Base-by-base conservation (phyloP, 306 rosid genomes). In the Echinosophora koreensis region DNA sequence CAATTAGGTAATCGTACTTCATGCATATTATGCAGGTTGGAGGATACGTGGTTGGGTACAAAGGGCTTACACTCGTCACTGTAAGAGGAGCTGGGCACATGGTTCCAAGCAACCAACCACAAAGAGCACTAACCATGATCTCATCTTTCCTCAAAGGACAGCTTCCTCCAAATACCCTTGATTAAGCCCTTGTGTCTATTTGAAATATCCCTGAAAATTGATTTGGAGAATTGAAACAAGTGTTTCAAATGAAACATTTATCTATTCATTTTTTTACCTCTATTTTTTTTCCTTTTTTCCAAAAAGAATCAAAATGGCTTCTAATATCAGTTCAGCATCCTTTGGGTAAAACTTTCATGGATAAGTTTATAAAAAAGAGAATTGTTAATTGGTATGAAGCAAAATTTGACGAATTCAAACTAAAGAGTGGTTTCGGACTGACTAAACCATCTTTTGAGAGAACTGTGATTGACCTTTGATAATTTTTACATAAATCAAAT, bases 21-120 rank as follows among this genome's bases (percentile, higher is more conserved):
- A 52, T 70, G 6, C 61, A 32, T 61, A 32, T 61, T 32, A 34
- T 71, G 75, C 79, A 90, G 92, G 85, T 90, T 68, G 95, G 95
- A 88, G 95, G 90, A 46, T 88, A 86, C 55, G 84, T 84, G 8
- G 67, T 80, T 56, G 88, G 83, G 77, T 90, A 90, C 84, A 74
- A 81, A 62, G 95, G 89, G 52, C 65, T 88, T 63, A 66, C 88
- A 50, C 73, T 90, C 27, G 3, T 82, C 14, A 90, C 87, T 1
- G 74, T 90, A 37, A 86, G 90, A 68, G 95, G 86, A 70, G 90
- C 95, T 8, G 95, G 94, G 12, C 92, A 90, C 72, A 65, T 35
- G 81, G 90, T 88, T 84, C 92, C 92, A 59, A 88, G 88, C 80
- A 55, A 78, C 76, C 90, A 86, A 81, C 89, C 95, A 44, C 46